These are phyloP conservation scores for Corylus avellana DNA, from an alignment of 306 rosid species.

Conservation along the genomic window DNA sequence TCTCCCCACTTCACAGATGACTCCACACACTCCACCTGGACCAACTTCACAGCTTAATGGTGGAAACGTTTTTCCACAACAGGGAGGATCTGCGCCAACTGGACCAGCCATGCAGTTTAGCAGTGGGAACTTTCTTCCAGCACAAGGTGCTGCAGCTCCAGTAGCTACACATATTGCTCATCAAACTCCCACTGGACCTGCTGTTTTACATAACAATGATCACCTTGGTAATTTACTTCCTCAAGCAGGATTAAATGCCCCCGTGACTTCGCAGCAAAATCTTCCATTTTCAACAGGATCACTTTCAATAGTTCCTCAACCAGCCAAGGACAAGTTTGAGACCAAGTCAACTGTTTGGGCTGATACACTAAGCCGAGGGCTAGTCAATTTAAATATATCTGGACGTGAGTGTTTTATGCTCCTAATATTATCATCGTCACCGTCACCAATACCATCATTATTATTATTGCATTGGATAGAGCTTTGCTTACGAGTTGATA, in stretches of 20 bases:
- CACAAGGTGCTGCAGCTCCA: slow-evolving; percentile 25
- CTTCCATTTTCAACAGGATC: slow-evolving; percentile 49
- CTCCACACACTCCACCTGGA: slow-evolving; percentile 58
- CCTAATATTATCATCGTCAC: background rate
- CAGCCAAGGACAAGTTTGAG: slow-evolving; percentile 82
- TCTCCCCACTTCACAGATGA: slow-evolving; percentile 46
- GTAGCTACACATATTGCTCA: slow-evolving; percentile 39
- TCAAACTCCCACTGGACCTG: slow-evolving; percentile 44
- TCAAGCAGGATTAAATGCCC: slow-evolving; percentile 41
- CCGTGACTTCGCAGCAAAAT: slow-evolving; percentile 49
- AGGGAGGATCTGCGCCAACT: slow-evolving; percentile 47
- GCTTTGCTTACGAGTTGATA: slow-evolving; percentile 2
- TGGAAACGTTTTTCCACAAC: slow-evolving; percentile 52
- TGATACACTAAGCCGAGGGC: slow-evolving; percentile 91
- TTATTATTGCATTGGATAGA: background rate
- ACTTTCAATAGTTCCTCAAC: slow-evolving; percentile 52
- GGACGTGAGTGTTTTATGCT: slow-evolving; percentile 67
- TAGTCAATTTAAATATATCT: slow-evolving; percentile 91
- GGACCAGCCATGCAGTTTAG: slow-evolving; percentile 46
- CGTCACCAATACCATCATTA: background rate
- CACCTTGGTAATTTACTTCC: slow-evolving; percentile 43
- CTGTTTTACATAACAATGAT: slow-evolving; percentile 33
- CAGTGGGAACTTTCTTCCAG: slow-evolving; percentile 47
- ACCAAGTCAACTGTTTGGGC: slow-evolving; percentile 98
- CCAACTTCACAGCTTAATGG: slow-evolving; percentile 39